Conservation (phyloP, 768 basidiomycete species). For the Amanita rubescens region DNA sequence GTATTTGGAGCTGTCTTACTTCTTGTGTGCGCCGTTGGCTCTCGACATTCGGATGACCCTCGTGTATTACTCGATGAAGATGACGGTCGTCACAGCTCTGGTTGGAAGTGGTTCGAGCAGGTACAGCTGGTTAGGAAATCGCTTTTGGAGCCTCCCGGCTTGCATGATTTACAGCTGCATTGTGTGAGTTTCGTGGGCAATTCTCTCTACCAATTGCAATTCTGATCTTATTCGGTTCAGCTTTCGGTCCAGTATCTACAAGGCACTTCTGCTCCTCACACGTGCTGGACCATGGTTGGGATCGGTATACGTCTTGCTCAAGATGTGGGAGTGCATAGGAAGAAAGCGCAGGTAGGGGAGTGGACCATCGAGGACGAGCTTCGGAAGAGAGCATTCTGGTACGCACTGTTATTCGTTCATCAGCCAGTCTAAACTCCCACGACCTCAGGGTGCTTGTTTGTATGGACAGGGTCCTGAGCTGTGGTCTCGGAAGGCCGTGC, state of each 20-base stretch:
- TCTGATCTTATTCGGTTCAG: conserved; percentile 22
- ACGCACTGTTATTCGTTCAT: conserved; percentile 4
- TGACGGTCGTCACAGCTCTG: conserved; percentile 36
- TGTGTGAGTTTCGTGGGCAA: conserved; percentile 26
- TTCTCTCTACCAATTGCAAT: neutral
- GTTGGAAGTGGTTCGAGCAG: conserved; percentile 66
- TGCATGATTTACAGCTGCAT: conserved; percentile 73
- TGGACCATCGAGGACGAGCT: conserved; percentile 57
- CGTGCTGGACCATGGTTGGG: conserved; percentile 64
- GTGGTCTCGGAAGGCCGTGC: conserved; percentile 62
- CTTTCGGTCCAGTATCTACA: conserved; percentile 47
- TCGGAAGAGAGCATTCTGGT: conserved; percentile 71
- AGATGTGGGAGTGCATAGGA: conserved; percentile 69
- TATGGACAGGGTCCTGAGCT: conserved; percentile 45
- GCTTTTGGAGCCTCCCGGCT: conserved; percentile 52
- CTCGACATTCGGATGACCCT: conserved; percentile 51
- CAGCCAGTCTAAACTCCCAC: neutral
- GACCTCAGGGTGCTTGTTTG: conserved; percentile 44
- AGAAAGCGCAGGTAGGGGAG: conserved; percentile 25
- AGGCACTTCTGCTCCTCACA: conserved; percentile 53
- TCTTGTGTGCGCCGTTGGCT: conserved; percentile 64
- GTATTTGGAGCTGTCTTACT: conserved; percentile 55
- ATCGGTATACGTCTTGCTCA: conserved; percentile 69
- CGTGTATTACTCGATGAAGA: conserved; percentile 39
- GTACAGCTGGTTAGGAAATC: conserved; percentile 58